These are phyloP conservation scores for Agaricales sp. DNA, from an alignment of 1,284 basidiomycete genomes.

Conservation along the genomic window DNA sequence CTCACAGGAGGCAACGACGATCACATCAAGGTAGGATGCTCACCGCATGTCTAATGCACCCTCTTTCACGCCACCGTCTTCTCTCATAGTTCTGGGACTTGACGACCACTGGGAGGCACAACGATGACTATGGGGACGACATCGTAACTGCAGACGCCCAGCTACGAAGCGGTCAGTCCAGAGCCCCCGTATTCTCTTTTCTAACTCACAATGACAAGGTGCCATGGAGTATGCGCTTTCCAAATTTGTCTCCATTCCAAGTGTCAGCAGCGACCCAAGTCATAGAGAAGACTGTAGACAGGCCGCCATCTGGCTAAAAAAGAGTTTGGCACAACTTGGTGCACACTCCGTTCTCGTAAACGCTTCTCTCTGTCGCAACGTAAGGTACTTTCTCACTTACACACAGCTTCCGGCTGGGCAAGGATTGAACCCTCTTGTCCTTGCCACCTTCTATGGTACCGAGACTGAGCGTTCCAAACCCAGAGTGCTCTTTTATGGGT, in stretches of 20 bases:
- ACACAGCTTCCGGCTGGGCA: conserved; percentile 56
- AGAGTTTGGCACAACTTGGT: conserved; percentile 79
- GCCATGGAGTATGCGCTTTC: conserved; percentile 66
- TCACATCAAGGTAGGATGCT: conserved; percentile 57
- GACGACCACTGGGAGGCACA: neutral
- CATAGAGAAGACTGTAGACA: conserved; percentile 87
- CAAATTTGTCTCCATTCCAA: conserved; percentile 82
- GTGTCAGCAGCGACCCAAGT: conserved; percentile 61
- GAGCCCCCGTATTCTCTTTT: conserved; percentile 1
- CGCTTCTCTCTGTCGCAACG: conserved; percentile 6
- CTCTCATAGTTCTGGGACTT: conserved; percentile 46
- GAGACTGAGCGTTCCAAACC: conserved; percentile 39
- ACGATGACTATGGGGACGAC: neutral
- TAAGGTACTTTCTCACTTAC: conserved; percentile 2
- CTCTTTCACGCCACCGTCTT: neutral
- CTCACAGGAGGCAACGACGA: conserved; percentile 83
- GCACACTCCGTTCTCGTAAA: conserved; percentile 67
- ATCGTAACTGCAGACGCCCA: conserved; percentile 6
- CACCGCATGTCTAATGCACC: conserved; percentile 1
- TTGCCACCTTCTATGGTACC: conserved; percentile 74
- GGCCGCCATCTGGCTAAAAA: conserved; percentile 84
- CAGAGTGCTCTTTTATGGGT: conserved; percentile 85
- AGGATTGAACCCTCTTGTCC: conserved; percentile 71
- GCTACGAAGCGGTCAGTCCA: conserved; percentile 3
- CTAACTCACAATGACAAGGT: conserved; percentile 27